Conservation (phyloP, 352 stramenopile genomes). For the Phytophthora nicotianae region DNA sequence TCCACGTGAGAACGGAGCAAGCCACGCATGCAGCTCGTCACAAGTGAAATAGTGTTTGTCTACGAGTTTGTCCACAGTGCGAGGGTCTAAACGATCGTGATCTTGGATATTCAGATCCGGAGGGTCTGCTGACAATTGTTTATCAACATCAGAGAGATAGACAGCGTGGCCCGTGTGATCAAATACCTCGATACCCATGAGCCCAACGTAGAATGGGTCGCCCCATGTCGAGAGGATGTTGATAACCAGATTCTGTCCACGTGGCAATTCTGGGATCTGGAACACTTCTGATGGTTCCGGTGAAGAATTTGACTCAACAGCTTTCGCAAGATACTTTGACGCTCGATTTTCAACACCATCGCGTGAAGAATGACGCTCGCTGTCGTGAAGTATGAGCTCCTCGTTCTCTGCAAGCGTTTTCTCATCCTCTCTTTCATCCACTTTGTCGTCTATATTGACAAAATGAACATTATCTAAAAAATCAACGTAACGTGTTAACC, state of each 20-base stretch:
- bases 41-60: conserved; percentile 88
- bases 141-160: conserved; percentile 61
- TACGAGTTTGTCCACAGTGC: conserved; percentile 90
- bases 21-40: conserved; percentile 90
- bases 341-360: conserved; percentile 15
- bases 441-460: conserved; percentile 72
- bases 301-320: conserved; percentile 11
- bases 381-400: conserved; percentile 7
- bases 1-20: conserved; percentile 80
- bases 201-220: conserved; percentile 91
- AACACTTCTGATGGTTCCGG: conserved; percentile 46
- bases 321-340: conserved; percentile 30
- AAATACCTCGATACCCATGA: conserved; percentile 91
- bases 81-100: conserved; percentile 72
- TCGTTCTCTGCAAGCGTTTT: conserved; percentile 14
- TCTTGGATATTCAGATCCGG: conserved; percentile 85
- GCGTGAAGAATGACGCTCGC: background rate
- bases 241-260: conserved; percentile 72
- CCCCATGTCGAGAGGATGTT: conserved; percentile 90
- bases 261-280: conserved; percentile 74
- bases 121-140: conserved; percentile 78
- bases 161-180: conserved; percentile 79
- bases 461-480: conserved; percentile 72
- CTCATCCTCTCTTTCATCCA: conserved; percentile 24
- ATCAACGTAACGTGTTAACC: background rate